Evolutionary conservation across 192 early-diverging fungal genomes (phyloP).

Genomic region (Entomortierella parvispora): DNA sequence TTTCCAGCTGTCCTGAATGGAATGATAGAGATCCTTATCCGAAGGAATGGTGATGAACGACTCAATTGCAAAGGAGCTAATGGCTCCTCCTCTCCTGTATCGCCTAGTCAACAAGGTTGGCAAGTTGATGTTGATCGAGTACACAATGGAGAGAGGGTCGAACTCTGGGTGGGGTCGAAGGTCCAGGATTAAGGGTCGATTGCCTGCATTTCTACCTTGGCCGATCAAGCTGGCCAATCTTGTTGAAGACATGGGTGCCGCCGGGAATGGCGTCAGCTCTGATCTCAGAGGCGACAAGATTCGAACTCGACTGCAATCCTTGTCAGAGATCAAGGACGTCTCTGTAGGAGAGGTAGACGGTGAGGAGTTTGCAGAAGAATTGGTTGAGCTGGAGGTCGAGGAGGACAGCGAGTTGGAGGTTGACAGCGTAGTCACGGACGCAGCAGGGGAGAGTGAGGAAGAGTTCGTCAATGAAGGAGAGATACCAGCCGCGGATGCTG

Average conservation of each 20-base stretch:
- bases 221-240: constrained; percentile 30
- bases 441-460: too few species aligned
- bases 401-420: not conserved
- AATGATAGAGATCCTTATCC: constrained; percentile 53
- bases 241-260: constrained; percentile 15
- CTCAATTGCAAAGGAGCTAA: constrained; percentile 61
- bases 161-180: constrained; percentile 38
- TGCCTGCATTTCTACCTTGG: constrained; percentile 4
- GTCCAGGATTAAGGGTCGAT: constrained; percentile 32
- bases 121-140: constrained; percentile 65
- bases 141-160: constrained; percentile 34
- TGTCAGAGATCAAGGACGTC: constrained; percentile 1
- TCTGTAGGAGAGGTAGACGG: constrained; percentile 41
- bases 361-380: constrained; percentile 25
- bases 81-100: constrained; percentile 56
- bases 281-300: constrained; percentile 33
- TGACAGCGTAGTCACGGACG: too few species aligned
- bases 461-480: not conserved
- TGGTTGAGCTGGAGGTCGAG: not conserved
- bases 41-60: constrained; percentile 63
- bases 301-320: not conserved
- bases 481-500: not conserved
- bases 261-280: constrained; percentile 41
- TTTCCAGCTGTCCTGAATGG: constrained; percentile 36
- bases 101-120: constrained; percentile 63